Conservation (phyloP, 768 basidiomycete species). For the Podaxis sp. region DNA sequence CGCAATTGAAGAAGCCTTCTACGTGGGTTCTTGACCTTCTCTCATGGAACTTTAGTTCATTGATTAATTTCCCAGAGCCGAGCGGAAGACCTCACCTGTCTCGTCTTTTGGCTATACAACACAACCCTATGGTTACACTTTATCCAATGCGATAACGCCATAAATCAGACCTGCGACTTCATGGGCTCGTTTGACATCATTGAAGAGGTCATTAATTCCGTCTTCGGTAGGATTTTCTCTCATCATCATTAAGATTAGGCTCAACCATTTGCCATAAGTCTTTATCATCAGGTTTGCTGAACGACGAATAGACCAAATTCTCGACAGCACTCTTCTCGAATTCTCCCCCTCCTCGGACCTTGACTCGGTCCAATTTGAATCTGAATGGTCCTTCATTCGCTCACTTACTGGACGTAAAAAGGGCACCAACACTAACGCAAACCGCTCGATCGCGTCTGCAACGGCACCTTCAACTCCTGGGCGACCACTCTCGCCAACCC, state of each 20-base stretch:
- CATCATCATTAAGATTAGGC: neutral
- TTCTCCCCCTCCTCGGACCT: conserved; percentile 75
- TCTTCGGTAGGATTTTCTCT: conserved; percentile 68
- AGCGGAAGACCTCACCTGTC: conserved; percentile 80
- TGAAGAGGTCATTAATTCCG: conserved; percentile 91
- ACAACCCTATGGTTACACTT: conserved; percentile 88
- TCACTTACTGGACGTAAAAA: conserved; percentile 69
- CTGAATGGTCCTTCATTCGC: conserved; percentile 92
- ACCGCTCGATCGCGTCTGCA: conserved; percentile 31
- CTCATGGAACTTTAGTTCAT: neutral
- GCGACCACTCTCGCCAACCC: conserved; percentile 54
- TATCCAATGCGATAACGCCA: conserved; percentile 79
- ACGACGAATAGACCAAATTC: conserved; percentile 78
- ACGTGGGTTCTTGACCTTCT: conserved; percentile 54
- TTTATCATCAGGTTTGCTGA: conserved; percentile 95
- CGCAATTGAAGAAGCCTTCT: conserved; percentile 87
- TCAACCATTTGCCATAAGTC: conserved; percentile 45
- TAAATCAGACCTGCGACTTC: conserved; percentile 78
- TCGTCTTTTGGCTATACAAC: conserved; percentile 96
- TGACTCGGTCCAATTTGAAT: conserved; percentile 87
- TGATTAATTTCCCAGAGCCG: conserved; percentile 49
- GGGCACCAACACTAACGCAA: conserved; percentile 18
- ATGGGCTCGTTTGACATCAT: conserved; percentile 82
- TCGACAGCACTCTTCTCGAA: conserved; percentile 83
- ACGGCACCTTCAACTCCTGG: conserved; percentile 49